Base-by-base conservation (phyloP, 306 rosid species). In the Vicia faba region DNA sequence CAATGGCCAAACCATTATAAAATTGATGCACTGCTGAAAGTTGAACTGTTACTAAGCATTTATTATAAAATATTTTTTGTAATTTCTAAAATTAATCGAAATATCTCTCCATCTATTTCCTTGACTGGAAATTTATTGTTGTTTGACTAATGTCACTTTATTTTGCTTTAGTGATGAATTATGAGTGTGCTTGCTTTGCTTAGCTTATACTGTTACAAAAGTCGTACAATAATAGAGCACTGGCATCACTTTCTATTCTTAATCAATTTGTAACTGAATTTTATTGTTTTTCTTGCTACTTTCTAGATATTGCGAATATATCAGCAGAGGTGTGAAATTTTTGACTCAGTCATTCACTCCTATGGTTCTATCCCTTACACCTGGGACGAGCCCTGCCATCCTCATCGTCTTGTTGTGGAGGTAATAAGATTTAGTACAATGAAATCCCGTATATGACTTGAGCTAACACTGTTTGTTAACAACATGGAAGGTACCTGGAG, bases 331-430 rank as follows among this genome's bases (percentile, higher is more conserved):
- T 92, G 98, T 86, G 98, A 86, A 81, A 76, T 87, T 77, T 81
- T 86, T 79, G 98, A 92, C 58, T 81, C 96, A n/a, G 79, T 74
- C 18, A 79, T 92, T 67, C 88, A 92, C 69, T 71, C 91, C 28
- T 92, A 92, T 64, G 67, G 87, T 49, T 92, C 96, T 71, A 79
- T 80, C 75, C 82, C 79, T 62, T 92, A 92, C 83, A 84, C 96
- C 48, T 92, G 98, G 98, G 98, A 92, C 68, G 98, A 92, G 76
- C 98, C 96, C 55, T 87, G 87, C 82, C 86, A 80, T 74, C 93
- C 98, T 50, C 98, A 78, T 76, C 96, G 98, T 66, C 91, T 92
- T 49, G 76, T 76, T 60, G 81, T 92, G 54, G 98, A 89, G 98
- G 98, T 92, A 83, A 43, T 56, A 13, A 16, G 9, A 10, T 60